Base-by-base conservation (phyloP, 805 yeast genomes). In the Wickerhamomyces kurtzmanii region DNA sequence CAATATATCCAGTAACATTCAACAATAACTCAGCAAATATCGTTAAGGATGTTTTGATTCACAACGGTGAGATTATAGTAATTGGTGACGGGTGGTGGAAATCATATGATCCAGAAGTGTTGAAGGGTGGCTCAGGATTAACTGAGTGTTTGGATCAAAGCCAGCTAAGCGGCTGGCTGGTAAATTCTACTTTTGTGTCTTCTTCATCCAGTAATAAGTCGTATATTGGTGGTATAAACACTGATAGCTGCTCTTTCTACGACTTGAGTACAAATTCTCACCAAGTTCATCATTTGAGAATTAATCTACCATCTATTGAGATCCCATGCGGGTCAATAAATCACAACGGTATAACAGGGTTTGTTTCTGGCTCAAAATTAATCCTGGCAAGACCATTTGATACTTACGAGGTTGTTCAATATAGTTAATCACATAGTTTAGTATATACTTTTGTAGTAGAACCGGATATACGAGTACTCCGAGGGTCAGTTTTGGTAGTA, bases 21-120 rank as follows among this genome's bases (percentile, higher is more conserved):
- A 38, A 38, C 4, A 21, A 8, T 24, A 2, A 40, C 36, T 18
- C 37, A n/a, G 15, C 18, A 9, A 29, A 21, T 17, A 31, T 23
- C 23, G 42, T 44, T 7, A 27, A 26, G 5, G 52, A 45, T 26
- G 42, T 53, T 1, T 27, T 44, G 3, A 20, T 46, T 4, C 22
- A 32, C 15, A 38, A 48, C 14, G 49, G 41, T 3, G 40, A 41
- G 21, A 17, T 56, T 1, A 29, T 49, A 2, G 55, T 53, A 7
- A 31, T 52, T 12, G 60, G 59, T 7, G 38, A 44, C 12, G 59
- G 59, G 4, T 50, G 57, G 55, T 45, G 49, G 46, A 52, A 53
- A 28, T 33, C 39, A 13, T 56, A 49, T 32, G 36, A 42, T 13
- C 31, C 44, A 5, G 34, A 35, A 2, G 21, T 35, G 1, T 32